These are phyloP conservation scores for Emmonsiellopsis sp. DNA, from an alignment of 2,329 filamentous ascomycete species.

Conservation along the genomic window DNA sequence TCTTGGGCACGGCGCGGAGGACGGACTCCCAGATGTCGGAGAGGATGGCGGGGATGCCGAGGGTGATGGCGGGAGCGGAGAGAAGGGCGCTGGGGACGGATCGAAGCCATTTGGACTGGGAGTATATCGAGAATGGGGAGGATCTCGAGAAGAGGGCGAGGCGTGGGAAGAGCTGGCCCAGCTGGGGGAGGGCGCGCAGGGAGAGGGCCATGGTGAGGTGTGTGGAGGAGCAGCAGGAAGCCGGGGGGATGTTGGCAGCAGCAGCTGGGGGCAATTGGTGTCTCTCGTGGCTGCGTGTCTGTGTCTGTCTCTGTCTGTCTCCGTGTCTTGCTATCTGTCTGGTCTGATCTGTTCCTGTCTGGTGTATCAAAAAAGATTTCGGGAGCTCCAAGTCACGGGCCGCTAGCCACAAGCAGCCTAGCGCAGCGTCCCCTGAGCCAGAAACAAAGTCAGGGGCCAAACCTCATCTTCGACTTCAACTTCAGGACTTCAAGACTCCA, in stretches of 20 bases:
- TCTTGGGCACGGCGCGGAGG: slow-evolving; percentile 89
- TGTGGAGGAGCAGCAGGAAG: slow-evolving; percentile 8
- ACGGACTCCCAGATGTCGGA: slow-evolving; percentile 88
- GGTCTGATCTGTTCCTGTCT: no score
- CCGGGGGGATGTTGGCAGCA: slow-evolving; percentile 3
- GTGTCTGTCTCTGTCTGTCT: not conserved
- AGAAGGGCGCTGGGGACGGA: slow-evolving; percentile 39
- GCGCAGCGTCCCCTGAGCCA: no score
- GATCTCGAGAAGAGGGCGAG: slow-evolving; percentile 10
- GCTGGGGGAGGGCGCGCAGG: slow-evolving; percentile 14
- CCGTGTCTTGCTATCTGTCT: not conserved
- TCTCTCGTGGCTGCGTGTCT: not conserved
- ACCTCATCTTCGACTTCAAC: not conserved
- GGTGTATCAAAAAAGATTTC: no score
- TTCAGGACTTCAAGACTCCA: no score
- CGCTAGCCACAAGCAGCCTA: no score
- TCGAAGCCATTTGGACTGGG: slow-evolving; percentile 24
- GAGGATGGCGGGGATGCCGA: slow-evolving; percentile 60
- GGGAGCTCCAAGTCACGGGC: no score
- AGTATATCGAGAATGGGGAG: slow-evolving; percentile 8
- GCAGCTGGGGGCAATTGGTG: slow-evolving; percentile 6
- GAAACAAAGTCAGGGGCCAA: not conserved
- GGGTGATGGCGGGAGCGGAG: slow-evolving; percentile 49
- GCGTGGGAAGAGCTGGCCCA: slow-evolving; percentile 20
- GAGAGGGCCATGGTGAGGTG: slow-evolving; percentile 18